Percentiles rank a stretch among this genome's conserved stretches.
Conservation (phyloP, 306 rosid genomes). For the Quercus suber region DNA sequence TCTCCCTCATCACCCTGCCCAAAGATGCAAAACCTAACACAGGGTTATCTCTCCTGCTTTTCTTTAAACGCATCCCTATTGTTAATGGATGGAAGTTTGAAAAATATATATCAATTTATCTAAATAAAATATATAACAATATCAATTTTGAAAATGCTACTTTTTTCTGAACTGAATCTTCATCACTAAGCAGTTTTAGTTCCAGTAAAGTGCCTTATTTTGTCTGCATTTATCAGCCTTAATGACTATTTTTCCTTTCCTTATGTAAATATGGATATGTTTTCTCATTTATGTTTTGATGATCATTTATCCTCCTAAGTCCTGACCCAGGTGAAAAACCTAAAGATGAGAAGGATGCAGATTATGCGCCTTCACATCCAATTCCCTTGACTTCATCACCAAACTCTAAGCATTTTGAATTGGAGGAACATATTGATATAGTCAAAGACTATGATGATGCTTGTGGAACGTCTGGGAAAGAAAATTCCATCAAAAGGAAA, state of each 20-base stretch:
- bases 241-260: neutral
- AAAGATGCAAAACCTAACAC: neutral
- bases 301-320: neutral
- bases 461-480: constrained; percentile 51
- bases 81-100: neutral
- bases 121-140: no score
- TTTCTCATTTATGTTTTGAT: neutral
- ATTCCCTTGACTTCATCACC: constrained; percentile 45
- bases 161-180: neutral
- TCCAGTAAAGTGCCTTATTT: neutral
- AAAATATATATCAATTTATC: neutral
- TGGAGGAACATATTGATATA: constrained; percentile 64
- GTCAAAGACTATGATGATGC: constrained; percentile 47
- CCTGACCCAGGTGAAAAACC: neutral
- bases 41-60: neutral
- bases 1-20: neutral
- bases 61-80: neutral
- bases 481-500: constrained; percentile 48
- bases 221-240: neutral
- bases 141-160: neutral
- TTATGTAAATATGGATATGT: neutral
- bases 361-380: constrained; percentile 45
- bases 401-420: constrained; percentile 47
- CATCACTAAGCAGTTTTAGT: neutral
- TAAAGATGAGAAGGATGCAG: neutral